Evolutionary conservation across 140 eudicot genomes (phyloP).

Genomic region (Cichorium intybus): DNA sequence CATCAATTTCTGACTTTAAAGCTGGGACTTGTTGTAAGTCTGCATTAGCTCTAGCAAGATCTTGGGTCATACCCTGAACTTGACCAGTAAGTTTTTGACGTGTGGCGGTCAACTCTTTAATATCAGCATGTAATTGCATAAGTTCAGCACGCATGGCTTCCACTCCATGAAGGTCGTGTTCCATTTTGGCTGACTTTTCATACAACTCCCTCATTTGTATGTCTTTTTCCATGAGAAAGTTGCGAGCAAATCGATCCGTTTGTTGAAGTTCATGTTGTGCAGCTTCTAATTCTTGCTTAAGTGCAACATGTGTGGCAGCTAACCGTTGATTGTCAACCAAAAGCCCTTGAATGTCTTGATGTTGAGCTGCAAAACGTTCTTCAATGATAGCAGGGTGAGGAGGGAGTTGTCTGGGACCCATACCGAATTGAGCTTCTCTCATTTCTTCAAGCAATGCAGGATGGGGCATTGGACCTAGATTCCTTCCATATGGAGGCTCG

Average conservation of each 20-base stretch:
- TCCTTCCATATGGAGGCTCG: slow-evolving; percentile 67
- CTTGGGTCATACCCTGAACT: slow-evolving; percentile 81
- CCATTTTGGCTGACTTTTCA: slow-evolving; percentile 82
- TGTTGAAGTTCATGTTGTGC: slow-evolving; percentile 76
- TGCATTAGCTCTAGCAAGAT: slow-evolving; percentile 59
- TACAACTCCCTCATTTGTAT: slow-evolving; percentile 75
- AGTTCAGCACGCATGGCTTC: slow-evolving; percentile 84
- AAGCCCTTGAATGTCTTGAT: slow-evolving; percentile 79
- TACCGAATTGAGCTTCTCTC: slow-evolving; percentile 73
- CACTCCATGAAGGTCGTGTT: slow-evolving; percentile 67
- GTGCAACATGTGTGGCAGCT: slow-evolving; percentile 96
- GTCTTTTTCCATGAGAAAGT: slow-evolving; percentile 68
- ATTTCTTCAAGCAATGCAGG: slow-evolving; percentile 80
- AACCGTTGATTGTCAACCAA: slow-evolving; percentile 79
- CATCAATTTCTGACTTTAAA: slow-evolving; percentile 72
- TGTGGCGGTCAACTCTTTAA: slow-evolving; percentile 66
- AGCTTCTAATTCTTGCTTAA: slow-evolving; percentile 82
- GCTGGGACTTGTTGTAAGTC: slow-evolving; percentile 84
- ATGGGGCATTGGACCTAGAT: slow-evolving; percentile 61
- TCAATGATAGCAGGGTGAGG: slow-evolving; percentile 87
- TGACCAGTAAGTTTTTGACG: slow-evolving; percentile 75
- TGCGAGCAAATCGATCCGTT: slow-evolving; percentile 56
- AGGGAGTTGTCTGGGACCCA: slow-evolving; percentile 74
- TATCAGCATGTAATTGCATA: slow-evolving; percentile 59
- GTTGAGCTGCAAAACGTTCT: slow-evolving; percentile 73